Evolutionary conservation across 495 filamentous ascomycete genomes (phyloP), one percentile per base, ranked within the genome.

Genomic region (Aspergillus baeticus): DNA sequence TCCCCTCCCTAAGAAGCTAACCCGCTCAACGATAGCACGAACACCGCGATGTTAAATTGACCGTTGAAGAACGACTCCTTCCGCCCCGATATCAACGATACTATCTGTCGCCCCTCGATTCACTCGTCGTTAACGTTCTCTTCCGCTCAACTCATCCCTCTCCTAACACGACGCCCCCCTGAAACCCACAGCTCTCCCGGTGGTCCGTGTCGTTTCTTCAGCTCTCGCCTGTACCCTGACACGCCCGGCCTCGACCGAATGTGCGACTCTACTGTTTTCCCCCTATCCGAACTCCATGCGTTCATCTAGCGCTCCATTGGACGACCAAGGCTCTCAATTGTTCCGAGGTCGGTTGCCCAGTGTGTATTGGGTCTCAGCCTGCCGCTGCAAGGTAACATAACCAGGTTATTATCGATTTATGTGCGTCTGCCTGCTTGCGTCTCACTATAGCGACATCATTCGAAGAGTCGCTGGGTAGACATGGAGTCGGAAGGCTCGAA

Each of bases 401-500:
- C 54, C 59, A 55, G 51, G 38, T 33, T 35, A 46, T 50, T 49
- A 53, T 42, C 38, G 39, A 59, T 59, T 50, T 50, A 54, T 62
- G 59, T 51, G 52, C 49, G 43, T 57, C 36, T 10, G 50, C 52
- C 60, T 55, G 35, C 50, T 42, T 57, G 38, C 50, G 21, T 61
- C 36, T 51, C 39, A 59, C 54, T 57, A 54, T 62, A 63, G 56
- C 61, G 59, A 63, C 54, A 31, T 55, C 45, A 43, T n/a, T 26
- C 42, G 64, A 42, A 63, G 57, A 51, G 56, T 53, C 58, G 61
- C 58, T 49, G 41, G 52, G 50, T 51, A 44, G 74, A 69, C 58
- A 78, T 78, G 76, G 76, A 78, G 60, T 61, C 70, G 60, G 76
- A 76, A 58, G 70, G 70, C 60, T 63, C 71, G 35, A 76, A 75